Evolutionary conservation across 1,139 yeast genomes (phyloP).

Genomic region (Pichia sp.): DNA sequence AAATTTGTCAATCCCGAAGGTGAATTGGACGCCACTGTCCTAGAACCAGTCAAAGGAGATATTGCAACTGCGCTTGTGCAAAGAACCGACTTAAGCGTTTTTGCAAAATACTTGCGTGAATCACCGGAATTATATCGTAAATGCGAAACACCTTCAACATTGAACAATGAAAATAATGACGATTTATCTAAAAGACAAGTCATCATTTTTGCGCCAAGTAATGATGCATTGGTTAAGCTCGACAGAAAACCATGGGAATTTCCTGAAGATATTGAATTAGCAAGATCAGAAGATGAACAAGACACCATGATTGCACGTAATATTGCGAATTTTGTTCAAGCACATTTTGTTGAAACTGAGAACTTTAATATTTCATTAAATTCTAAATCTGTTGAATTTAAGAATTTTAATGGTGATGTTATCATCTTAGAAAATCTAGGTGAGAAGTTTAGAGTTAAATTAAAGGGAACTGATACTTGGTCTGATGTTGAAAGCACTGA

Average conservation of each 20-base stretch:
- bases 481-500: constrained; percentile 39
- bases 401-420: constrained; percentile 38
- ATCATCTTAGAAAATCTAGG: constrained; percentile 39
- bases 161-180: constrained; percentile 12
- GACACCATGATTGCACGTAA: constrained; percentile 42
- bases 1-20: constrained; percentile 15
- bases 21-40: constrained; percentile 13
- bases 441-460: constrained; percentile 35
- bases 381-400: constrained; percentile 30
- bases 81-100: constrained; percentile 40
- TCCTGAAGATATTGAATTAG: constrained; percentile 34
- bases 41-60: constrained; percentile 28
- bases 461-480: constrained; percentile 31
- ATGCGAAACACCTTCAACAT: constrained; percentile 33
- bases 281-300: constrained; percentile 27
- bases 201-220: constrained; percentile 53
- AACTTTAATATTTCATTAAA: constrained; percentile 18
- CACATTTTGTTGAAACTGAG: constrained; percentile 42
- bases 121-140: constrained; percentile 37
- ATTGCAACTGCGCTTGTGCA: constrained; percentile 37
- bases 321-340: constrained; percentile 44
- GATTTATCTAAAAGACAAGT: constrained; percentile 29
- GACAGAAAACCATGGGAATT: constrained; percentile 65
- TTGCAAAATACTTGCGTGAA: constrained; percentile 53
- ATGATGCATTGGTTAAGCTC: constrained; percentile 40